Evolutionary conservation across 208 protist species (phyloP), one percentile per base, ranked within the genome.

Genomic region (Wallacemonas sp.): DNA sequence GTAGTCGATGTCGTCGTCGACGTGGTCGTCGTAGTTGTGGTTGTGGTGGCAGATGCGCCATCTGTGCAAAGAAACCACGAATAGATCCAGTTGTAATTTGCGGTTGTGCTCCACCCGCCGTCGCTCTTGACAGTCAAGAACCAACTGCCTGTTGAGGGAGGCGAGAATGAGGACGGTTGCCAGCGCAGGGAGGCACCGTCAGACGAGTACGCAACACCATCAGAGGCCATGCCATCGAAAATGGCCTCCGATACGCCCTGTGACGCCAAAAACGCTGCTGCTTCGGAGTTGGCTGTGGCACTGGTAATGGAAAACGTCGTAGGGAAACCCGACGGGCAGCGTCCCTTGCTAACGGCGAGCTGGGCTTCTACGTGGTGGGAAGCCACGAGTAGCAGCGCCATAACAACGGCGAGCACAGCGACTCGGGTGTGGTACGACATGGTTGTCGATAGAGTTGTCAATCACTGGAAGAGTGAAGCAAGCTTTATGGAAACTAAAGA

Each of bases 51-150:
- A 14, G 52, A 17, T 4, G 46, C 17, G n/a, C 61, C 65, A 56
- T 79, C 69, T 29, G 57, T 75, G 67, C 80, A 89, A 16, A 88
- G 61, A 38, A 85, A 79, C 11, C 48, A 32, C 19, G 70, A 58
- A 17, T 34, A 36, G 1, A 57, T 34, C 36, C 65, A 78, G 2
- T 65, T 47, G 44, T 70, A 60, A 44, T 68, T 65, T 1, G 72
- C 36, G 8, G 48, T 27, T 27, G 44, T 26, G 5, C 64, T 52
- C 83, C 83, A 90, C n/a, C 47, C 68, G 1, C 76, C 77, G 23
- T 76, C 71, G 2, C 24, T 30, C 30, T 56, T 65, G 39, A 90
- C 60, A 19, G 73, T 46, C 38, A 90, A 65, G 23, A 73, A 72
- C n/a, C 67, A 78, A 33, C 46, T 58, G 16, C 23, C 55, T 23